Evolutionary conservation across 805 yeast genomes (phyloP), one percentile per base, ranked within the genome.

Genomic region (Wickerhamiella alocasiicola): DNA sequence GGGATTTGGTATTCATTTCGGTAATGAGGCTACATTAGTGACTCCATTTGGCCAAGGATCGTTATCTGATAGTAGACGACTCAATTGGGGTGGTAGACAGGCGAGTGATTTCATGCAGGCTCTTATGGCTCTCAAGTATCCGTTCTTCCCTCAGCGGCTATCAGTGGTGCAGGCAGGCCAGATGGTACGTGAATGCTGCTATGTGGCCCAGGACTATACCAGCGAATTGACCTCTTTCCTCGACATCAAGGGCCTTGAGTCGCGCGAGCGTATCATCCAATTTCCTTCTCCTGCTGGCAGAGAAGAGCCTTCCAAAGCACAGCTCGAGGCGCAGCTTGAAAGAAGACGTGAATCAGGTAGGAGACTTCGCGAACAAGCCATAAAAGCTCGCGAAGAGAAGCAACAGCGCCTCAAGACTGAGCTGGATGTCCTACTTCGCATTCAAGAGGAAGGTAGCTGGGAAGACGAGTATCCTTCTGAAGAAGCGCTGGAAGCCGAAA

Each of bases 281-380:
- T 85, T 84, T 1, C 93, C 95, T 1, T 75, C 80, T 42, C 69
- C 40, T n/a, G 69, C 73, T 2, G 66, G 72, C 6, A 77, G 72
- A 39, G 74, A 72, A 32, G 82, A 78, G 55, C 87, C 87, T 55
- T 64, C 84, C 0, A 91, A 79, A 45, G 95, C 83, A 57, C 96
- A 88, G 55, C 59, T 87, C 19, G 75, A 72, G 16, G 58, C 70
- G 19, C 85, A 81, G 47, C 78, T 87, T 1, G 88, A 80, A 49
- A 77, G 79, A 55, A 70, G 94, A 45, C 71, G 72, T 51, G 95
- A 85, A 55, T 81, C 80, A 47, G 96, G 96, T 6, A 72, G 78
- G 47, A 68, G 94, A 48, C 66, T 93, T 46, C 97, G 91, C 61
- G 94, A 83, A 53, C 95, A 85, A 59, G 96, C 96, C 0, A 85